These are phyloP conservation scores for Aspergillus jensenii DNA, from an alignment of 2,329 filamentous ascomycete genomes.

Conservation along the genomic window DNA sequence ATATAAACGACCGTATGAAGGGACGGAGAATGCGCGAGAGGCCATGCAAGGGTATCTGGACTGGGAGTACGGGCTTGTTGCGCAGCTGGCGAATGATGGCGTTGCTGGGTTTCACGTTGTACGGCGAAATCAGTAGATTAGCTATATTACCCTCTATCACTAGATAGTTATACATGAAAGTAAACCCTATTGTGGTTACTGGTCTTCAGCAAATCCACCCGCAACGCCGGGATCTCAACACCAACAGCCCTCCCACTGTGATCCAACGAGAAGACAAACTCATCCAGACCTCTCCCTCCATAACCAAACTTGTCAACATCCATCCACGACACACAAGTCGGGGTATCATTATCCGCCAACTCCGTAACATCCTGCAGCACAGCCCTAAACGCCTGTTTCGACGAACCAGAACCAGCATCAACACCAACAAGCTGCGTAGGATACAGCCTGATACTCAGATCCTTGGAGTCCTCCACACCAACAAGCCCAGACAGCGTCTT, in stretches of 20 bases:
- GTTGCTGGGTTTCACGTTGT: neutral
- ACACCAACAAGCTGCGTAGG: constrained; percentile 5
- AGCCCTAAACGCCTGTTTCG: constrained; percentile 17
- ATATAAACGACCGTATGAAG: neutral
- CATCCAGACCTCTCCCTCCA: constrained; percentile 21
- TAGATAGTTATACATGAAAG: no score
- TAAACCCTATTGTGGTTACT: no score
- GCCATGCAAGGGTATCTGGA: neutral
- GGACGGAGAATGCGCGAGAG: neutral
- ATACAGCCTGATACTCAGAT: constrained; percentile 5
- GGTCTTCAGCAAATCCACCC: neutral
- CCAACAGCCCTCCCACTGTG: constrained; percentile 16
- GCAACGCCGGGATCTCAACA: constrained; percentile 17
- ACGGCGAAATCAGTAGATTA: no score
- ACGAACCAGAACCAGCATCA: neutral
- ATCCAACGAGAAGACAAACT: constrained; percentile 26
- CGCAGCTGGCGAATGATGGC: neutral
- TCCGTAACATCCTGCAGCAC: constrained; percentile 24
- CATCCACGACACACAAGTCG: constrained; percentile 30
- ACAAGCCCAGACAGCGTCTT: neutral
- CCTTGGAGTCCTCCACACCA: neutral
- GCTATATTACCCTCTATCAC: no score
- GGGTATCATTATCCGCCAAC: constrained; percentile 23
- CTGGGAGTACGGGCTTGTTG: neutral
- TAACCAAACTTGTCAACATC: no score